phyloP scores from a whole-genome alignment of 2,329 filamentous ascomycete genomes.

The Beauveria sp. region DNA sequence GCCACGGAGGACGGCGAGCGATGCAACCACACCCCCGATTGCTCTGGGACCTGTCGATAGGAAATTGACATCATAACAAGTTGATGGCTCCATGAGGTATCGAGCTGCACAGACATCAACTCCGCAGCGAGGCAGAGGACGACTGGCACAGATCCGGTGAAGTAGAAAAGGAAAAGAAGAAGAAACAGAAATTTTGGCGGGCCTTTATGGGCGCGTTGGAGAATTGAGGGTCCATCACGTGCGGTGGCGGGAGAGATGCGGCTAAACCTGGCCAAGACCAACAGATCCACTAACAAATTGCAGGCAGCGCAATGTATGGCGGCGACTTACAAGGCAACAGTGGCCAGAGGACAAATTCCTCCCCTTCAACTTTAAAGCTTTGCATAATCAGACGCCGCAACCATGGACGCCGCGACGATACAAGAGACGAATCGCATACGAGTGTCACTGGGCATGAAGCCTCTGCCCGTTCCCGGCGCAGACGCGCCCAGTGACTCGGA shows the following conservation, averaged over 20 bases:
- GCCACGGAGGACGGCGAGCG: constrained; percentile 54
- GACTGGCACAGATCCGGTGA: constrained; percentile 78
- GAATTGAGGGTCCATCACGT: constrained; percentile 12
- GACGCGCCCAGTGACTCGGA: constrained; percentile 40
- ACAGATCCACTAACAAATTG: background rate
- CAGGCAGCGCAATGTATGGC: background rate
- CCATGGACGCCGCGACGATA: constrained; percentile 65
- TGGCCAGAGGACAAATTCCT: background rate
- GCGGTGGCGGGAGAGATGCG: constrained; percentile 13
- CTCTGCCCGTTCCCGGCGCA: constrained; percentile 73
- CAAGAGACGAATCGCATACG: constrained; percentile 93
- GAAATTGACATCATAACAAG: constrained; percentile 73
- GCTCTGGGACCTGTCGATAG: constrained; percentile 93
- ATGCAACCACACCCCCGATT: constrained; percentile 56
- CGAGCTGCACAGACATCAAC: constrained; percentile 82
- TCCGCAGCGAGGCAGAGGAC: constrained; percentile 57
- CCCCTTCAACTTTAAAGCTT: background rate
- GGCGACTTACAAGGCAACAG: constrained; percentile 9
- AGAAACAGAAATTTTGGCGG: constrained; percentile 27
- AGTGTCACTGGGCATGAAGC: constrained; percentile 80
- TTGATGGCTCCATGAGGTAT: constrained; percentile 76
- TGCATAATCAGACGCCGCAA: constrained; percentile 14
- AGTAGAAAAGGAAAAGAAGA: constrained; percentile 28
- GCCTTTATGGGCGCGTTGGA: constrained; percentile 15
- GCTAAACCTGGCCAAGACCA: background rate